Conservation (phyloP, 768 basidiomycete species). For the Tylopilus felleus region DNA sequence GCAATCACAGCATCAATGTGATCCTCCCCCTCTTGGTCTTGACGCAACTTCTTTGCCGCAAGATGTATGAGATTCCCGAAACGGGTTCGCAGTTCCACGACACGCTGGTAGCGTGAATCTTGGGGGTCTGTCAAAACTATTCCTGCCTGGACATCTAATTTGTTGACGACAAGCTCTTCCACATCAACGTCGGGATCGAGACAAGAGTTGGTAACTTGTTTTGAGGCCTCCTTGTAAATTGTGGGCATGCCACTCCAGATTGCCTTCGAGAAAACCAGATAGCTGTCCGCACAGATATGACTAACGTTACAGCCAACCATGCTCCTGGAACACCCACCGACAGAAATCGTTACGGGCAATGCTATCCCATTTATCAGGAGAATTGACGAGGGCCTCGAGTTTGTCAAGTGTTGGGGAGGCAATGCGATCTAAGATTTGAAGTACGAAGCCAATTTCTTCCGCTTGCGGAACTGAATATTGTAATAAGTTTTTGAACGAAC, state of each 20-base stretch:
- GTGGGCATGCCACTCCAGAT: slow-evolving; percentile 76
- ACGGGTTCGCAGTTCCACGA: slow-evolving; percentile 51
- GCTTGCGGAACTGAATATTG: slow-evolving; percentile 37
- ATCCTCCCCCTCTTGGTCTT: slow-evolving; percentile 66
- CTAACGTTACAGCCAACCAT: neutral
- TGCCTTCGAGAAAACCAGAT: slow-evolving; percentile 68
- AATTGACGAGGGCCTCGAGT: slow-evolving; percentile 59
- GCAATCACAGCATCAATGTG: slow-evolving; percentile 82
- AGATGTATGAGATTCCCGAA: slow-evolving; percentile 67
- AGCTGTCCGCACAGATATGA: slow-evolving; percentile 37
- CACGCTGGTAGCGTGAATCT: slow-evolving; percentile 72
- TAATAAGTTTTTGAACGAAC: slow-evolving; percentile 12
- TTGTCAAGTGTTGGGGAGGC: slow-evolving; percentile 61
- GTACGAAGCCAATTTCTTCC: slow-evolving; percentile 74
- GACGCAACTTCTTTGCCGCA: slow-evolving; percentile 63
- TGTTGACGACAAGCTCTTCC: slow-evolving; percentile 63
- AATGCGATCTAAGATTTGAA: slow-evolving; percentile 74
- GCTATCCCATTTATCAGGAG: slow-evolving; percentile 57
- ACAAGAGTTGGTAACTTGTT: slow-evolving; percentile 55
- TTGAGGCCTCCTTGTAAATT: slow-evolving; percentile 54
- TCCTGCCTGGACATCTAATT: slow-evolving; percentile 67
- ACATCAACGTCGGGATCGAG: slow-evolving; percentile 61
- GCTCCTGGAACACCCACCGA: slow-evolving; percentile 46
- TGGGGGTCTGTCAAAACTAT: slow-evolving; percentile 68
- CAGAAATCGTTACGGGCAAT: slow-evolving; percentile 79